Evolutionary conservation across 129 eudicot species (phyloP), one percentile per base, ranked within the genome.

Genomic region (Glebionis coronaria): DNA sequence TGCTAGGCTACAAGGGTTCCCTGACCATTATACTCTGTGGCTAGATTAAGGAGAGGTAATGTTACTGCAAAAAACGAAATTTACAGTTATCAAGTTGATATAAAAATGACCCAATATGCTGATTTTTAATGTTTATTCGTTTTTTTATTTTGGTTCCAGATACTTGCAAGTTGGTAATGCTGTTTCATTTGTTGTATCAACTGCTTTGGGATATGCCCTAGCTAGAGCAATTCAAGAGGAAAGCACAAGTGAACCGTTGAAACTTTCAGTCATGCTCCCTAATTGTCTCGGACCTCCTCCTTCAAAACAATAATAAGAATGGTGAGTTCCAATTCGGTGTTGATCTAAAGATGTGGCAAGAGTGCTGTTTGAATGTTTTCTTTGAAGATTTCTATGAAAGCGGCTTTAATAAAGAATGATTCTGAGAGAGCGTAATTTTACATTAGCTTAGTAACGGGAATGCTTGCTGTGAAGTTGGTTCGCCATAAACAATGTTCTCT

Each of bases 1-100:
- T 78, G 96, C 96, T 0, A 72, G 96, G 27, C 51, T 88, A 20
- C 96, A 88, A 56, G 96, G 96, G 4, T 85, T 88, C 44, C 87
- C 88, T n/a, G 96, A 88, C 54, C 87, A 73, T 67, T 88, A 88
- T 27, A 69, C 81, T 88, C 3, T 57, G 38, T n/a, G 96, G 96
- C 5, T 82, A 88, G 8, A 67, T 82, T 21, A 88, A 82, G 56
- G 83, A 85, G 20, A 75, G 95, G 95, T 84, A 82, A 63, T 25
- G 2, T 49, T 76, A 71, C n/a, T 12, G 9, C 15, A 52, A 46
- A 49, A 18, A 5, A n/a, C 7, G 1, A 52, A 3, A 20, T 12
- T 46, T 7, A 46, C 2, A 10, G 11, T 6, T 46, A 46, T 46
- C n/a, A 46, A 46, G 52, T 46, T 46, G 12, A 46, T 46, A n/a